Evolutionary conservation across 1,139 yeast species (phyloP), one percentile per base, ranked within the genome.

Genomic region (Scheffersomyces parashehatae): DNA sequence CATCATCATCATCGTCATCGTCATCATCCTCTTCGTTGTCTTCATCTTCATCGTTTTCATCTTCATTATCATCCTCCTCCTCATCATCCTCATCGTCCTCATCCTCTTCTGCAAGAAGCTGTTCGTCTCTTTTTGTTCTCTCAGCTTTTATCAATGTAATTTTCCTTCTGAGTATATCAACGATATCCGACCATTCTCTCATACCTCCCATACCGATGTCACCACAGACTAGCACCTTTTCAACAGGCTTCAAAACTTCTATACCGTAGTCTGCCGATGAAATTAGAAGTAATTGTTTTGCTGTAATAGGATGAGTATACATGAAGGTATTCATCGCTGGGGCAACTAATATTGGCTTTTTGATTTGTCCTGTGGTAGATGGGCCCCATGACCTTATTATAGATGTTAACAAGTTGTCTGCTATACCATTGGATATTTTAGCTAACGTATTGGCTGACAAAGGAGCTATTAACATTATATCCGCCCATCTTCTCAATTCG

Each of bases 161-260:
- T 50, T 73, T 74, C 46, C 81, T 76, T 41, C 88, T 82, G 43
- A 89, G 65, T 12, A 83, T 81, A 55, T 89, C 97, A 9, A 90
- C 97, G 43, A 91, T 80, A 52, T 90, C 97, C 49, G 83, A 79
- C 97, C 97, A 91, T 66, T 93, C 98, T 58, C 96, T 77, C 99
- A 93, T 93, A 8, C 98, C 99, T 24, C 99, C 99, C 84, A 80
- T 86, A 3, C 99, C 99, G 46, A 93, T 88, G 65, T 93, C 99
- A 40, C 99, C 99, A 70, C 96, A 89, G 4, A 88, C 89, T 51
- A 89, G 74, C 6, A 91, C 95, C 64, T 93, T 93, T 58, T 93
- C 99, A 26, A 93, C 91, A 0, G 99, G 99, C 58, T 82, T 84
- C 58, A 93, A 77, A 13, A 93, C 83, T 49, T 89, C 91, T 47